Evolutionary conservation across 139 green algal species (phyloP), one percentile per base, ranked within the genome.

Genomic region (Tetratostichococcus sp.): DNA sequence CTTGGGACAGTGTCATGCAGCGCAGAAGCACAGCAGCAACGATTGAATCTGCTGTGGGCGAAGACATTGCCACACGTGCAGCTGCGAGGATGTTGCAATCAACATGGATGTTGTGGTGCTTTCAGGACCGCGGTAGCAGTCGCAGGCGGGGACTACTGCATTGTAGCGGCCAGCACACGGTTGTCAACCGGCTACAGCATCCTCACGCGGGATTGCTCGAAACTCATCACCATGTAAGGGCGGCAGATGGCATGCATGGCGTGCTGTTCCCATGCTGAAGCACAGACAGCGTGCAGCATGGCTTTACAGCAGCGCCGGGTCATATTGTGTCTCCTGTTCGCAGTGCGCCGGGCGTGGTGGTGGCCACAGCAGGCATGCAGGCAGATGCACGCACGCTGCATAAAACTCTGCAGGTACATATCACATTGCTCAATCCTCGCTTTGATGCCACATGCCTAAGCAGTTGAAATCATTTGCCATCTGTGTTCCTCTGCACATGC

Each of bases 141-240:
- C 1, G 96, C 95, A 14, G 96, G 96, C 0, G 82, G 92, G 35
- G 91, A 97, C 75, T 99, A 98, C 85, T 97, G 91, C 84, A 91
- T 99, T 25, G 86, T 99, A 1, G 96, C 95, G 23, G 93, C 82
- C 17, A 94, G 89, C 84, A 99, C 91, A 0, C 88, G 96, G 22
- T 87, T 99, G 75, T 97, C 92, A 0, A 97, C 93, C 0, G 96
- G 96, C n/a, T 99, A 92, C 86, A 91, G 75, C 80, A 98, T 99
- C 73, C 78, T 99, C 1, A 98, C 93, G 0, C 82, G 96, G 0
- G 82, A 95, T 21, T 78, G 86, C 65, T 90, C 82, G 35, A 98
- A 96, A 80, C 76, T 98, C 5, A 50, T 93, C 0, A 80, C 91
- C 35, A 77, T 99, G 90, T 96, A 75, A 89, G 91, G 81, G n/a